These are phyloP conservation scores for Gloeopeniophorella convolvens DNA, from an alignment of 768 basidiomycete genomes.

Conservation along the genomic window DNA sequence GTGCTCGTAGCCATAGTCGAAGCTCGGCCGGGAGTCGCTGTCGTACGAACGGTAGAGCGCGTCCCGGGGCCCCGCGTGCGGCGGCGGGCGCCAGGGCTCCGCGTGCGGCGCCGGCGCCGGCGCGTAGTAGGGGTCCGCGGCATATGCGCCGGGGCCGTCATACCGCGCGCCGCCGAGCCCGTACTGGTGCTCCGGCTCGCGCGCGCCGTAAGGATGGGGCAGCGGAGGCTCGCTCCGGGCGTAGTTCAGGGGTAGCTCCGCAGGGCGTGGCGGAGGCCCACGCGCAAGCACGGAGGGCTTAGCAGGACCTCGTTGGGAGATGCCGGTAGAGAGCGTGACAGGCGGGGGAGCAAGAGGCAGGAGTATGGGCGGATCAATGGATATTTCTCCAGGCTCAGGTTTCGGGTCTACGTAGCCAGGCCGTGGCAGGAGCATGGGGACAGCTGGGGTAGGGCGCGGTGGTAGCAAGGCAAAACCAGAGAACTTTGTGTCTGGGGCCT, in stretches of 20 bases:
- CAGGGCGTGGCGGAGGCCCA: background rate
- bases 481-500: background rate
- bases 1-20: constrained; percentile 3
- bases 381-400: constrained; percentile 8
- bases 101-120: constrained; percentile 6
- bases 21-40: background rate
- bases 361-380: background rate
- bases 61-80: constrained; percentile 10
- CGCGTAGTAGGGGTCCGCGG: constrained; percentile 12
- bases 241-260: background rate
- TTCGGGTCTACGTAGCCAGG: constrained; percentile 22
- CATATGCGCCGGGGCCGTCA: constrained; percentile 3
- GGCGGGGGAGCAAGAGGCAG: background rate
- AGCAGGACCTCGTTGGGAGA: background rate
- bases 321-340: background rate
- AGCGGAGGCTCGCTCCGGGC: background rate
- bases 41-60: too few relatives aligned
- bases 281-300: background rate
- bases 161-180: constrained; percentile 12
- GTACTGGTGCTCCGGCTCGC: constrained; percentile 13
- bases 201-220: background rate
- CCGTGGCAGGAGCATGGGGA: too few relatives aligned
- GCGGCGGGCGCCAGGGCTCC: constrained; percentile 10
- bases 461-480: background rate
- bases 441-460: too few relatives aligned